phyloP scores from a whole-genome alignment of 352 stramenopile genomes.

The Pythium sp. region DNA sequence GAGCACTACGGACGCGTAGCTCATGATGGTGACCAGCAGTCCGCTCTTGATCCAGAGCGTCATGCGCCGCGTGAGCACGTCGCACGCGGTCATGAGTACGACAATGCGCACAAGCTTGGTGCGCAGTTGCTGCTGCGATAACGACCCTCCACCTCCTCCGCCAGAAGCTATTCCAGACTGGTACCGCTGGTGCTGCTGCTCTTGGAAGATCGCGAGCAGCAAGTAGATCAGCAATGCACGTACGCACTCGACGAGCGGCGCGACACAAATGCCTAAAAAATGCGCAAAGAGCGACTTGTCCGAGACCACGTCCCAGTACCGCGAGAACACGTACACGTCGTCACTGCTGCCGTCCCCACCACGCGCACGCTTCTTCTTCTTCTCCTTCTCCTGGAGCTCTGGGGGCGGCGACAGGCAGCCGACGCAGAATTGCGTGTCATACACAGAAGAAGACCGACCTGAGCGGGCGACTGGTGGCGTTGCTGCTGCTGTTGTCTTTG shows the following conservation, averaged over 20 bases:
- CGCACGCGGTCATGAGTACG: slow-evolving; percentile 51
- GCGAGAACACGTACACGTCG: slow-evolving; percentile 80
- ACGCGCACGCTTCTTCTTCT: slow-evolving; percentile 19
- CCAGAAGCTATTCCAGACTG: not conserved
- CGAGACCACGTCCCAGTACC: slow-evolving; percentile 80
- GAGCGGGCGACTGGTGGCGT: not conserved
- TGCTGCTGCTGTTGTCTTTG: not conserved
- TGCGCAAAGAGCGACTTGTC: slow-evolving; percentile 69
- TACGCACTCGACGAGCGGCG: slow-evolving; percentile 62
- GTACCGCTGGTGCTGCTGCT: slow-evolving; percentile 6
- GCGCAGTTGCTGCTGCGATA: slow-evolving; percentile 18
- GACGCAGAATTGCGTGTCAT: slow-evolving; percentile 49
- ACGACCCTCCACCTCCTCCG: not conserved
- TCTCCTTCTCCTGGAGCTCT: slow-evolving; percentile 31
- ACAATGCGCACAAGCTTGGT: slow-evolving; percentile 44
- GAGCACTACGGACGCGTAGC: slow-evolving; percentile 63
- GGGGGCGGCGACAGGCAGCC: slow-evolving; percentile 61
- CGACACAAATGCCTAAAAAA: slow-evolving; percentile 56
- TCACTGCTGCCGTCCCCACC: slow-evolving; percentile 4
- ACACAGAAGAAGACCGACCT: slow-evolving; percentile 23
- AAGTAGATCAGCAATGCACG: slow-evolving; percentile 66
- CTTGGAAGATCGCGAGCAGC: slow-evolving; percentile 55
- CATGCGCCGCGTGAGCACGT: slow-evolving; percentile 54
- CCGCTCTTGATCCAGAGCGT: slow-evolving; percentile 76
- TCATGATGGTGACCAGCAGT: slow-evolving; percentile 64